These are phyloP conservation scores for Capsicum rhomboideum DNA, from an alignment of 257 asterid genomes.

Conservation along the genomic window DNA sequence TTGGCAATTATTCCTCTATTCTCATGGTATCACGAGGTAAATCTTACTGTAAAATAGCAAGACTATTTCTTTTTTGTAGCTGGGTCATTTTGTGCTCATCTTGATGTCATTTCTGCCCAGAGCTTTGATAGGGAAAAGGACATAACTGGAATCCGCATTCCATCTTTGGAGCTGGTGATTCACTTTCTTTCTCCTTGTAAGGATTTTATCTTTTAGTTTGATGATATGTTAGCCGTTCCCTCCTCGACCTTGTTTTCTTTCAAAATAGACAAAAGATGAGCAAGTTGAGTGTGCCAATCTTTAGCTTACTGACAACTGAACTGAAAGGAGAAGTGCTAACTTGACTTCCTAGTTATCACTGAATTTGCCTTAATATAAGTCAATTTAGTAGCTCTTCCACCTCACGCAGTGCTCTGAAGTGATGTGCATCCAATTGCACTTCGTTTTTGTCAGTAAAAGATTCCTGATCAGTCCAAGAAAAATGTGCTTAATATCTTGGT, in stretches of 20 bases:
- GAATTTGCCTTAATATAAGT: background rate
- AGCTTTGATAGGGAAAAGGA: conserved; percentile 84
- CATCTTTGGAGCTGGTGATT: conserved; percentile 92
- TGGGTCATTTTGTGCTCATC: background rate
- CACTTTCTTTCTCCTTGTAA: conserved; percentile 74
- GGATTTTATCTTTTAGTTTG: conserved; percentile 32
- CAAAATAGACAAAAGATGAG: background rate
- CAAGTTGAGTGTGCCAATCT: background rate
- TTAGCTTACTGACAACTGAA: background rate
- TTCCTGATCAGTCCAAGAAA: background rate
- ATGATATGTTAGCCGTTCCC: background rate
- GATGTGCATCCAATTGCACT: background rate
- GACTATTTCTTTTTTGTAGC: conserved; percentile 1
- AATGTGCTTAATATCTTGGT: background rate
- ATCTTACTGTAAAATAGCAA: background rate
- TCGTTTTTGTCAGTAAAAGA: background rate
- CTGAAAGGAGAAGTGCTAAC: background rate
- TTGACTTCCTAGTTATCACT: background rate
- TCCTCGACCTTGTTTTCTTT: background rate
- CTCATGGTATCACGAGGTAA: conserved; percentile 95
- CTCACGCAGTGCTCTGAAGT: background rate
- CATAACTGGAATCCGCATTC: conserved; percentile 59
- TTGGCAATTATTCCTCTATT: conserved; percentile 66
- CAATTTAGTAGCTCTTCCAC: background rate
- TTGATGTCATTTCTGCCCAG: conserved; percentile 22